A percentile compares a stretch with the other conserved stretches of the same genome.
These are phyloP conservation scores for Colletotrichum falcatum DNA, from an alignment of 2,329 filamentous ascomycete genomes.

Conservation along the genomic window DNA sequence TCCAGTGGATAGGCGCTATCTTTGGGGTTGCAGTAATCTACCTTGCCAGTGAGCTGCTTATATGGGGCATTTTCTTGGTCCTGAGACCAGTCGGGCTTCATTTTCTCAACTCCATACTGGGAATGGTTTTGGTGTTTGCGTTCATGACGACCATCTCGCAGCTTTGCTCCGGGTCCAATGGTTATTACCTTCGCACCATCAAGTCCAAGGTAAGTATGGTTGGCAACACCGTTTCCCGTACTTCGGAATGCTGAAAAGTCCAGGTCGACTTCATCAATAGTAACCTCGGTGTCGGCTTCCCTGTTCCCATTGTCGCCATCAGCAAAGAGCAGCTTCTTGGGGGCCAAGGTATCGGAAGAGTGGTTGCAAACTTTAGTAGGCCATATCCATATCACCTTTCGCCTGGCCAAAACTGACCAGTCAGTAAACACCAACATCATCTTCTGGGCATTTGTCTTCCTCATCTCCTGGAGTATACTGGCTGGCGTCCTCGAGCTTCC, in stretches of 20 bases:
- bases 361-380: constrained; percentile 60
- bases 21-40: constrained; percentile 53
- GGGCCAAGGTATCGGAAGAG: constrained; percentile 52
- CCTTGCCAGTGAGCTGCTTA: constrained; percentile 57
- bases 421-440: constrained; percentile 51
- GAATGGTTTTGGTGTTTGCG: constrained; percentile 57
- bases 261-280: constrained; percentile 64
- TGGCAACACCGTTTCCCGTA: neutral
- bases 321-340: constrained; percentile 51
- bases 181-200: constrained; percentile 48
- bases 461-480: constrained; percentile 37
- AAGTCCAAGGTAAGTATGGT: constrained; percentile 49
- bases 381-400: neutral
- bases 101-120: constrained; percentile 61
- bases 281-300: constrained; percentile 64
- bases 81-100: constrained; percentile 51
- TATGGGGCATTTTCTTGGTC: constrained; percentile 56
- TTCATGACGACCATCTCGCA: constrained; percentile 48
- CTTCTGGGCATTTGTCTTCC: constrained; percentile 51
- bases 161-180: constrained; percentile 42
- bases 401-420: neutral
- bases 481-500: neutral
- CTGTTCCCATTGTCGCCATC: constrained; percentile 62
- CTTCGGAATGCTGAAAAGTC: constrained; percentile 2
- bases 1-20: constrained; percentile 43